Base-by-base conservation (phyloP, 805 yeast species). In the Metschnikowia baotianmanensis region DNA sequence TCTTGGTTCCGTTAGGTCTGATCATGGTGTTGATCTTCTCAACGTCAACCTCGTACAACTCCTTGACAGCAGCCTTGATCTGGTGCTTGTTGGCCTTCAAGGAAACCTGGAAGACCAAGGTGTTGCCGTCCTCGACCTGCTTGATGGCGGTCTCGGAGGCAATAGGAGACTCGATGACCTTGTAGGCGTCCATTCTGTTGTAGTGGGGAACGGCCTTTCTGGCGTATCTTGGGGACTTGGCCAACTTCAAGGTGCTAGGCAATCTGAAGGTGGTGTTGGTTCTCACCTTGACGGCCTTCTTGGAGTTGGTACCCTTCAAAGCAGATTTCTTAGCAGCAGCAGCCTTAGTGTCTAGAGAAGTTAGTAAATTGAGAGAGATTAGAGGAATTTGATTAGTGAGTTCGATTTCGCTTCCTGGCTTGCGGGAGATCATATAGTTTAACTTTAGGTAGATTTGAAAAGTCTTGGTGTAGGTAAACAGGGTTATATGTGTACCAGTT, bases 1-100 rank as follows among this genome's bases (percentile, higher is more conserved):
- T 93, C 88, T 93, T 93, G 80, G 97, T 86, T 76, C 99, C 99
- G 76, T 93, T 90, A 72, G 99, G 97, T 80, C 96, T 88, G 68
- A 93, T 77, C 73, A 93, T 81, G 62, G 99, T 93, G 91, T 93
- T 90, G 69, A 93, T 89, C 76, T 86, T 79, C 65, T 74, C 77
- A 61, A 86, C 93, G 59, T 93, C 98, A 66, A 91, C 98, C 69
- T 86, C 90, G 83, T 91, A 93, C 69, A 93, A 82, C 77, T 89
- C 95, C 83, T 93, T 91, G 66, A 93, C 95, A 58, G 99, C 99
- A 65, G 82, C 78, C 83, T 90, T 91, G 81, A 93, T 93, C 80
- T 91, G 98, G 78, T 84, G 74, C 83, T 93, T 93, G 96, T 93
- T 93, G 69, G 99, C 80, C 79, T 87, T 87, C 67, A 91, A 67